phyloP scores from a whole-genome alignment of 371 early-diverging fungal genomes.

The Ecytonucleospora hepatopenaei region DNA sequence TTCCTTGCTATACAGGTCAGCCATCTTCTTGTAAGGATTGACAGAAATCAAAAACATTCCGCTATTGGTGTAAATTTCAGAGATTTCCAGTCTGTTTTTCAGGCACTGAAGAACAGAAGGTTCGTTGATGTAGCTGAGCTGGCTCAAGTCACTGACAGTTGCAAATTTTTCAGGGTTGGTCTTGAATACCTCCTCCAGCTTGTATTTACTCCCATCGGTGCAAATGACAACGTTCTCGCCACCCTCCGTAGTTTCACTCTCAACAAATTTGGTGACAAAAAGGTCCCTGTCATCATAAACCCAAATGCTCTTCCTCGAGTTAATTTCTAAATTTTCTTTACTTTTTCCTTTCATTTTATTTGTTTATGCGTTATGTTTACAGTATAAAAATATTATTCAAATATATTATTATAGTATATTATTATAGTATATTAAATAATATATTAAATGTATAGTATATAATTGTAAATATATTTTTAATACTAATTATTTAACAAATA shows the following conservation, averaged over 20 bases:
- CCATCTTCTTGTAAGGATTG: constrained; percentile 86
- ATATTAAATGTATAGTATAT: too few species aligned
- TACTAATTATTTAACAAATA: too few species aligned
- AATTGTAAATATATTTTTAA: too few species aligned
- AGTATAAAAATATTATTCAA: too few species aligned
- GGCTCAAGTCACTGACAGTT: constrained; percentile 90
- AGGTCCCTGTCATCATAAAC: constrained; percentile 65
- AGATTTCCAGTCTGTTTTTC: constrained; percentile 69
- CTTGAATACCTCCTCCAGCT: constrained; percentile 69
- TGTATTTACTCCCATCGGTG: constrained; percentile 58
- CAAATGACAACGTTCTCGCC: neutral
- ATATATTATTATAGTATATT: too few species aligned
- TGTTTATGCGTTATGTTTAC: too few species aligned
- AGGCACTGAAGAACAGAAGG: constrained; percentile 91
- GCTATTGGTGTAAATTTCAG: constrained; percentile 92
- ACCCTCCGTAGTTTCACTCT: constrained; percentile 63
- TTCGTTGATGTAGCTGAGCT: constrained; percentile 85
- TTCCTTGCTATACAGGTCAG: constrained; percentile 66
- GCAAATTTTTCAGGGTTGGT: constrained; percentile 99
- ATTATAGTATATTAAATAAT: too few species aligned
- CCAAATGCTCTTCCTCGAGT: constrained; percentile 38
- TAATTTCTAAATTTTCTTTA: neutral
- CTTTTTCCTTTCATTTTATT: too few species aligned
- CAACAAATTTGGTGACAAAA: constrained; percentile 70
- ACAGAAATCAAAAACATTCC: constrained; percentile 94